Conservation (phyloP, 2,329 filamentous ascomycete genomes). For the Pyrenochaeta sp. region DNA sequence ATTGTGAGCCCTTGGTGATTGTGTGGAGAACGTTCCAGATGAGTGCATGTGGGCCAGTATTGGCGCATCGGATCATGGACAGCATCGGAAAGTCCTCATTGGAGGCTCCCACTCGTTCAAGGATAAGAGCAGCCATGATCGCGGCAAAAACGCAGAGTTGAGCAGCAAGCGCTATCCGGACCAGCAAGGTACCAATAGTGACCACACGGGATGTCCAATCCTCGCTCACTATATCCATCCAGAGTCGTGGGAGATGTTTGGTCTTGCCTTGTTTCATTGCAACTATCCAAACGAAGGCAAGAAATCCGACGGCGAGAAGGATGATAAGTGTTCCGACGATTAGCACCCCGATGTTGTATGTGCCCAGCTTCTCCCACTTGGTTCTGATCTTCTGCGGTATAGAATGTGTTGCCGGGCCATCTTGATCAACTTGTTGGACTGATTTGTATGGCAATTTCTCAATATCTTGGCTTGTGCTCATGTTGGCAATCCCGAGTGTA, state of each 20-base stretch:
- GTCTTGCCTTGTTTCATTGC: neutral
- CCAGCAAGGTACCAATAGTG: neutral
- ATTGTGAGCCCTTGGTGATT: neutral
- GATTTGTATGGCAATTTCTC: neutral
- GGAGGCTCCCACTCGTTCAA: neutral
- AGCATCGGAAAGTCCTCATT: constrained; percentile 2
- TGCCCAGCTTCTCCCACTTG: neutral
- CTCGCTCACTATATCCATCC: neutral
- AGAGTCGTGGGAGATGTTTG: neutral
- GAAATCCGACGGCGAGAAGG: neutral
- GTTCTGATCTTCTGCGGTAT: neutral
- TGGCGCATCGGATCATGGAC: neutral
- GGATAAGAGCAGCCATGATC: constrained; percentile 1
- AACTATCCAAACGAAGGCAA: neutral
- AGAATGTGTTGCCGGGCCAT: neutral
- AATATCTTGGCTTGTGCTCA: neutral
- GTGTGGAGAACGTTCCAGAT: constrained; percentile 1
- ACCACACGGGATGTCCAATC: neutral
- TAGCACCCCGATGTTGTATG: neutral
- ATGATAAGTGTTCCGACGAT: neutral
- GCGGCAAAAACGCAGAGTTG: constrained; percentile 1
- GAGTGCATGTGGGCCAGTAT: constrained; percentile 1
- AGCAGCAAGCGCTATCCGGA: neutral
- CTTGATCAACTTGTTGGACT: neutral
- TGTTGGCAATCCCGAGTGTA: too few relatives aligned